Base-by-base conservation (phyloP, 106 monocot species). In the Narthecium ossifragum region DNA sequence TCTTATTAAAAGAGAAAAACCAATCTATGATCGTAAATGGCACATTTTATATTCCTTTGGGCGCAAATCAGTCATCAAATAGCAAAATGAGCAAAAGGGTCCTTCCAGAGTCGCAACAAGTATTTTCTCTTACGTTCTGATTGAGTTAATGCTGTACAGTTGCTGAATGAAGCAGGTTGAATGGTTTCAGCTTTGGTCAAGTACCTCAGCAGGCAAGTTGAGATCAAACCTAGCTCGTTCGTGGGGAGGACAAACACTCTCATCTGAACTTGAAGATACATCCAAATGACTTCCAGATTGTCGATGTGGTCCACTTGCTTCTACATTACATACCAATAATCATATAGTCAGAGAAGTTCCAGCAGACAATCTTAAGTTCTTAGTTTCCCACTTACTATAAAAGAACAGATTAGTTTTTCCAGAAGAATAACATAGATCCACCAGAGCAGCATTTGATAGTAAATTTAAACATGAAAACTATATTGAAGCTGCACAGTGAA, bases 241-340 rank as follows among this genome's bases (percentile, higher is more conserved):
- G 18, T 49, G 49, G 8, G 18, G 49, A 20, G 7, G 11, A 10
- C 2, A 22, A 24, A 23, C 49, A 49, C 23, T 20, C 23, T 49
- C 49, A 49, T 49, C 49, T 20, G 49, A 49, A 49, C 23, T 49
- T 8, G 43, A 43, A 43, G 43, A 43, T 13, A 13, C 43, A 43
- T 13, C 17, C 14, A 43, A 43, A 4, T 13, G 49, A 49, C 49
- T 4, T 8, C 23, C 23, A 23, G 49, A 24, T 22, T 49, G 22
- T 6, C 49, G 18, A 6, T 23, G 22, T 4, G 49, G 1, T 47
- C 47, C 47, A 1, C 6, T 20, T 47, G 47, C 20, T 47, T 18
- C 47, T 47, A 47, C 6, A 1, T 47, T 17, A 47, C 49, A 49
- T 20, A 3, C 23, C 9, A 8, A 24, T 23, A 49, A 20, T 49